Conservation (phyloP, 2,329 filamentous ascomycete species). For the Neopestalotiopsis sp. region DNA sequence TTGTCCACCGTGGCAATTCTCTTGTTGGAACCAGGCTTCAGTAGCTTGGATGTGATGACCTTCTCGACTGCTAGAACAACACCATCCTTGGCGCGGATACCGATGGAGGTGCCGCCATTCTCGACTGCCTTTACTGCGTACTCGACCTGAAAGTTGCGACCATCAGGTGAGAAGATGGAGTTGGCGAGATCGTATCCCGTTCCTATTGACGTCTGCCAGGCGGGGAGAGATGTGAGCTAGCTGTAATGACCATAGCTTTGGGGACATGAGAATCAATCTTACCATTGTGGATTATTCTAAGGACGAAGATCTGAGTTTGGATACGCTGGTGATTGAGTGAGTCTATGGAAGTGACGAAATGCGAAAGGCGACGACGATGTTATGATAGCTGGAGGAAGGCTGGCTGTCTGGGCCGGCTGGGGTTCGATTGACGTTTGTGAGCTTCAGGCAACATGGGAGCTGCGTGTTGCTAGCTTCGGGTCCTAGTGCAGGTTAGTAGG, state of each 20-base stretch:
- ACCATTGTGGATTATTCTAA: constrained; percentile 9
- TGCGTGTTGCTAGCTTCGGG: constrained; percentile 17
- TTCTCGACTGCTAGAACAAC: constrained; percentile 97
- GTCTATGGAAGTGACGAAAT: constrained; percentile 1
- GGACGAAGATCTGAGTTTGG: not conserved
- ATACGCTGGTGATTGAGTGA: not conserved
- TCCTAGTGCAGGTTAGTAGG: not conserved
- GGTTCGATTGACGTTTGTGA: constrained; percentile 17
- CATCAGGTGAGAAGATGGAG: constrained; percentile 99
- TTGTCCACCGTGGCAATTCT: constrained; percentile 93
- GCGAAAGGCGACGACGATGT: not conserved
- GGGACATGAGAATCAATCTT: not conserved
- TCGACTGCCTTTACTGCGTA: constrained; percentile 99
- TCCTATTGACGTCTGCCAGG: constrained; percentile 90
- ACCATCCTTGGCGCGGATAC: constrained; percentile 96
- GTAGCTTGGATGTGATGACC: constrained; percentile 91
- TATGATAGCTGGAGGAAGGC: constrained; percentile 3
- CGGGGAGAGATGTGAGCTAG: constrained; percentile 2
- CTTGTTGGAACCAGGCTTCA: constrained; percentile 96
- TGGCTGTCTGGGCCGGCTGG: not conserved
- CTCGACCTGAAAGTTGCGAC: constrained; percentile 98
- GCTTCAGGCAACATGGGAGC: constrained; percentile 21
- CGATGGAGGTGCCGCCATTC: constrained; percentile 94
- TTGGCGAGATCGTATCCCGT: constrained; percentile 99
- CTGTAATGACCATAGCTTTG: not conserved